Evolutionary conservation across 441 rosid species (phyloP).

Genomic region (Gossypium schwendimanii): DNA sequence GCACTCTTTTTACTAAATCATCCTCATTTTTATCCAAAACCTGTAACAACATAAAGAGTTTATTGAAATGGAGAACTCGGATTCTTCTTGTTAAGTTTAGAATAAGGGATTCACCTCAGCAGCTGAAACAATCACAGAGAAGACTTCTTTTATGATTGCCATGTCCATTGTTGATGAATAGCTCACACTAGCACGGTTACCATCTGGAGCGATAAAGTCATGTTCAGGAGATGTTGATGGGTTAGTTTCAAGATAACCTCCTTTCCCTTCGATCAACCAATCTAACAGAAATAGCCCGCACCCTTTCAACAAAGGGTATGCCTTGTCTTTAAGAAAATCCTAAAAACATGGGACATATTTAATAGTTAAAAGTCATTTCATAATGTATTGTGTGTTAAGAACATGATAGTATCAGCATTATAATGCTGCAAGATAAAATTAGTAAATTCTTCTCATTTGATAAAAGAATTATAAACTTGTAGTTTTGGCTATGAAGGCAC

Average conservation of each 20-base stretch:
- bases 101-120: conserved; percentile 50
- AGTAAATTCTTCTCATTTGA: neutral
- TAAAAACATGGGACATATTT: conserved; percentile 13
- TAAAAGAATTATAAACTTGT: neutral
- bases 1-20: conserved; percentile 31
- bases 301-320: conserved; percentile 85
- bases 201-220: conserved; percentile 66
- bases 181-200: conserved; percentile 67
- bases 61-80: neutral
- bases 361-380: neutral
- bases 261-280: conserved; percentile 78
- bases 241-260: conserved; percentile 69
- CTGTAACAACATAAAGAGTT: conserved; percentile 18
- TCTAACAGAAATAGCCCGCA: conserved; percentile 70
- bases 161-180: conserved; percentile 94
- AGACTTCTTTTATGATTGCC: conserved; percentile 72
- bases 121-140: conserved; percentile 51
- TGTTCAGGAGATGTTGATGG: conserved; percentile 99
- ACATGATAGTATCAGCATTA: neutral
- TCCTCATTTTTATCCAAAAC: conserved; percentile 26
- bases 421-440: neutral
- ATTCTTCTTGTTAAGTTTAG: neutral
- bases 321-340: conserved; percentile 73
- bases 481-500: neutral
- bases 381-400: neutral